Percentiles rank a stretch among this genome's conserved stretches.
Conservation (phyloP, 139 green algal genomes). For the Coccomyxa sp. region DNA sequence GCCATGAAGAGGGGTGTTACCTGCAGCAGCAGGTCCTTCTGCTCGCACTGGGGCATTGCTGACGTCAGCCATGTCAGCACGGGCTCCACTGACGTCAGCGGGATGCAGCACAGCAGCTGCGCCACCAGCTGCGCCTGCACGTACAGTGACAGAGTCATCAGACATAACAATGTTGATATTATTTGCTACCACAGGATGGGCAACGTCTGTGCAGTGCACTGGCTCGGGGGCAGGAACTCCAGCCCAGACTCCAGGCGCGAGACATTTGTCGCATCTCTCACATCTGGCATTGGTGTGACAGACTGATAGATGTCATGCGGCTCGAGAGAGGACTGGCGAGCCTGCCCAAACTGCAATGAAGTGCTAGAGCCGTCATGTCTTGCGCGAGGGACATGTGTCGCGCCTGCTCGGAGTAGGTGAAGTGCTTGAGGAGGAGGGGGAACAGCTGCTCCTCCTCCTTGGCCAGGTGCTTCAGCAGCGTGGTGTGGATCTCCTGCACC, state of each 20-base stretch:
- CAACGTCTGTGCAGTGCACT: too few relatives aligned
- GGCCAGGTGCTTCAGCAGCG: slow-evolving; percentile 85
- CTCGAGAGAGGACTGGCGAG: not conserved
- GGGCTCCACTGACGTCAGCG: slow-evolving; percentile 69
- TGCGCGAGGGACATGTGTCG: too few relatives aligned
- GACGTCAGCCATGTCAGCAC: slow-evolving; percentile 79
- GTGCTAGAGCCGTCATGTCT: too few relatives aligned
- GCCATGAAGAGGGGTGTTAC: too few relatives aligned
- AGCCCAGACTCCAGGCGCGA: too few relatives aligned
- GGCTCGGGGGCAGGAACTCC: too few relatives aligned
- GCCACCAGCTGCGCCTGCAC: slow-evolving; percentile 80
- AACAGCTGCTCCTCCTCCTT: slow-evolving; percentile 98
- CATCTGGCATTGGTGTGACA: too few relatives aligned
- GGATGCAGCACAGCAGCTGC: slow-evolving; percentile 96
- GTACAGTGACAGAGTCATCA: too few relatives aligned
- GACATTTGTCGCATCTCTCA: too few relatives aligned
- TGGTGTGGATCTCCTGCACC: slow-evolving; percentile 75
- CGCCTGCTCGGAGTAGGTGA: slow-evolving; percentile 60
- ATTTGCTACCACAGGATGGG: not conserved
- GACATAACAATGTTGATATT: not conserved
- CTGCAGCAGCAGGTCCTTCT: slow-evolving; percentile 27
- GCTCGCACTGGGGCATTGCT: slow-evolving; percentile 42
- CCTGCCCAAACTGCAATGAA: too few relatives aligned
- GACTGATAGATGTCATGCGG: not conserved
- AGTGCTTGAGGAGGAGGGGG: slow-evolving; percentile 87